These are phyloP conservation scores for Cylindrotheca closterium DNA, from an alignment of 108 stramenopile species.

Conservation along the genomic window DNA sequence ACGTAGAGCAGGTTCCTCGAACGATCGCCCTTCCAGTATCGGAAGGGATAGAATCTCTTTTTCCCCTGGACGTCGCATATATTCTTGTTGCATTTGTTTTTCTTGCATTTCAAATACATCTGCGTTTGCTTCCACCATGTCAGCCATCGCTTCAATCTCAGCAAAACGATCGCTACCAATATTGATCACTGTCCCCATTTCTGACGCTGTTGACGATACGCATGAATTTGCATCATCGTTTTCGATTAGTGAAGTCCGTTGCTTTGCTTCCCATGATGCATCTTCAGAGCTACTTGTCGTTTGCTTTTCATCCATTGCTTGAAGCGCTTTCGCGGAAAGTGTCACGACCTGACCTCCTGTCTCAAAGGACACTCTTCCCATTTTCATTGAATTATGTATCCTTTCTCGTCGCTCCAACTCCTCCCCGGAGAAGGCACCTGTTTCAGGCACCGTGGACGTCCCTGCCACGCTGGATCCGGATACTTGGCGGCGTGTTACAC, in stretches of 20 bases:
- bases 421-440: not conserved
- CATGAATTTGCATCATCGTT: constrained; percentile 31
- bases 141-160: constrained; percentile 37
- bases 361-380: too few species aligned
- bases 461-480: not conserved
- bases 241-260: not conserved
- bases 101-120: not conserved
- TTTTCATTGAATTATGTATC: too few species aligned
- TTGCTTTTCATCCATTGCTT: not conserved
- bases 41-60: not conserved
- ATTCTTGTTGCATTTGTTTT: not conserved
- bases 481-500: not conserved
- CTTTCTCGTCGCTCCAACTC: not conserved
- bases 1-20: not conserved
- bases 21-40: constrained; percentile 11
- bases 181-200: constrained; percentile 57
- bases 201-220: constrained; percentile 47
- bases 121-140: constrained; percentile 19
- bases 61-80: not conserved
- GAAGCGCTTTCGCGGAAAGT: not conserved
- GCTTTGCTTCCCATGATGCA: constrained; percentile 4
- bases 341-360: too few species aligned
- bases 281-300: not conserved
- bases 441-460: constrained; percentile 11
- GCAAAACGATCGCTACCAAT: constrained; percentile 25